A percentile compares a stretch with the other conserved stretches of the same genome.
Evolutionary conservation across 345 rosid species (phyloP).

Genomic region (Sapria himalayana): DNA sequence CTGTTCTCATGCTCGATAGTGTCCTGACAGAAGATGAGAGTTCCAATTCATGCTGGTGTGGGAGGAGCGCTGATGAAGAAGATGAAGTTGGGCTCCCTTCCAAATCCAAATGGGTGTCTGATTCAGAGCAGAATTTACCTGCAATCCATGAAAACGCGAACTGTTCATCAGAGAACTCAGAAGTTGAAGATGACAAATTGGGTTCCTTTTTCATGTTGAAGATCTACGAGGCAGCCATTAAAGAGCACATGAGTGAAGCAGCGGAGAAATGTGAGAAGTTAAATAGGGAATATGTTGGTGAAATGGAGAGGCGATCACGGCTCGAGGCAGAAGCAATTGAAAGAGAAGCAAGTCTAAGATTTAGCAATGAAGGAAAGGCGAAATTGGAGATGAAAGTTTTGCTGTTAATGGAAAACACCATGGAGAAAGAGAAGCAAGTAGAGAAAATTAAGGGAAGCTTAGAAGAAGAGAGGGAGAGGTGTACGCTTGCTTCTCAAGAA

Average conservation of each 20-base stretch:
- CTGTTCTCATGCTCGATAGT: slow-evolving; percentile 31
- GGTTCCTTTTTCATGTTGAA: slow-evolving; percentile 27
- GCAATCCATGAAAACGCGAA: slow-evolving; percentile 26
- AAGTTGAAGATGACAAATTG: slow-evolving; percentile 24
- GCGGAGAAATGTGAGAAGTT: slow-evolving; percentile 20
- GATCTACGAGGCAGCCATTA: slow-evolving; percentile 17
- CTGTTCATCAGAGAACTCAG: slow-evolving; percentile 20
- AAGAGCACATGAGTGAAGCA: slow-evolving; percentile 47
- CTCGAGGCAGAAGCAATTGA: slow-evolving; percentile 19
- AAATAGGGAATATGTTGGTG: slow-evolving; percentile 15
- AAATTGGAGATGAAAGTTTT: slow-evolving; percentile 21
- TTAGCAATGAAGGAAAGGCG: slow-evolving; percentile 27
- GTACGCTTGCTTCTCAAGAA: slow-evolving; percentile 19
- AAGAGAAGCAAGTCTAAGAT: slow-evolving; percentile 21
- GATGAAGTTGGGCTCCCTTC: slow-evolving; percentile 28
- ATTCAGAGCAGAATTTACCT: too few species aligned
- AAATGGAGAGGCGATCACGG: slow-evolving; percentile 13
- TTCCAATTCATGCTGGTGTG: slow-evolving; percentile 14
- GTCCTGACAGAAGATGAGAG: slow-evolving; percentile 31
- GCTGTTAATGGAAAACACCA: slow-evolving; percentile 11
- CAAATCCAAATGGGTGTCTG: too few species aligned
- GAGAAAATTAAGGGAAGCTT: slow-evolving; percentile 19
- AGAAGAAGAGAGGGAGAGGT: slow-evolving; percentile 23
- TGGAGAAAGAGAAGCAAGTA: slow-evolving; percentile 28
- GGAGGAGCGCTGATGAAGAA: slow-evolving; percentile 20